Evolutionary conservation across 805 yeast species (phyloP), one percentile per base, ranked within the genome.

Genomic region (Wickerhamomyces xylosicus): DNA sequence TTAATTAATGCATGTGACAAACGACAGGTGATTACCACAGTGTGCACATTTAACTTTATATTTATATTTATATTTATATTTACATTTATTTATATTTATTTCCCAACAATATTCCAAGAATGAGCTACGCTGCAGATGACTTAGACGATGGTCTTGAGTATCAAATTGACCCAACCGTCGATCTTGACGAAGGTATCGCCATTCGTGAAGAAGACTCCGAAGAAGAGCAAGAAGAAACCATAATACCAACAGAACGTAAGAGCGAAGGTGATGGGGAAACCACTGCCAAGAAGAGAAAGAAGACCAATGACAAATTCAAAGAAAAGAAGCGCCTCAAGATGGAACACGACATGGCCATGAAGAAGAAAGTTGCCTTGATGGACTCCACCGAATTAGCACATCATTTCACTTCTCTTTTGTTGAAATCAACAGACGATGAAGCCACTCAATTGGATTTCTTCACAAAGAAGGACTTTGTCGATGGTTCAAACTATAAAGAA

Each of bases 141-240:
- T 64, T 85, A 42, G 89, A 84, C 37, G 95, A 85, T 54, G 90
- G 86, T 3, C 62, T 85, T 37, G 81, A 69, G 3, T 83, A 82
- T 52, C 69, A 66, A 5, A 64, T 72, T 19, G 73, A 70, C 31
- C 48, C 61, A 3, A 69, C 53, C 15, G 63, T 59, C 31, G 74
- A 61, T 15, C 63, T 57, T 25, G 33, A 31, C 15, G 61, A 57
- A 33, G 64, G 58, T 22, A 56, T 57, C 11, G 62, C 48, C 11
- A 58, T 52, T 22, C 59, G 45, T 4, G 62, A 53, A 11, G 58
- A 53, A 29, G 57, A 46, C 10, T 49, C 47, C 11, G 63, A 57
- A 15, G 56, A 48, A 16, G 52, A 47, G 28, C 42, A 42, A 32
- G 28, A 22, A 43, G 39, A 2, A 27, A 31, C 9, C 40, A 25